Evolutionary conservation across 2,329 filamentous ascomycete genomes (phyloP), one percentile per base, ranked within the genome.

Genomic region (Scedosporium minutisporum): DNA sequence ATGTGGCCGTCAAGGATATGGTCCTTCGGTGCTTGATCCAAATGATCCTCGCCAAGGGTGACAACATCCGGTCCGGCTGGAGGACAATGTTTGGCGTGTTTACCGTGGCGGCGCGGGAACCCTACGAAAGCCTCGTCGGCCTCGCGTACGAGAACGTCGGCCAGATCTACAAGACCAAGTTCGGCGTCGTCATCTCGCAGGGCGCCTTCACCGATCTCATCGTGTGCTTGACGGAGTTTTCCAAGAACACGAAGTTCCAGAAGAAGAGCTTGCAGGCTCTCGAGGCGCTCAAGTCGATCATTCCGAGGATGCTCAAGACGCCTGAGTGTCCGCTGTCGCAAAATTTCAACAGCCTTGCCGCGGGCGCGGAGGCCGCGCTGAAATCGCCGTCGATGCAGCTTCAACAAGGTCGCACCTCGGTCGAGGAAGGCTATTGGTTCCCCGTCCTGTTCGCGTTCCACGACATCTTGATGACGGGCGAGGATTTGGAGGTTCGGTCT

Each of bases 21-120:
- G 91, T 96, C 57, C 79, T 99, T 25, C 87, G 93, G 53, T 99
- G 96, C 72, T 79, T 99, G 65, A 96, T 97, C 63, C 96, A 99
- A 75, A 99, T 99, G 96, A 96, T 99, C 58, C 95, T 99, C 76
- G 93, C 93, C 38, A 85, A 91, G 63, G 96, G 96, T 5, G 90
- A 97, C 74, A 97, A 97, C 68, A 99, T 99, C 70, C 88, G 93
- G 61, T 97, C 93, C 46, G 95, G 95, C 4, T 99, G 95, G 95
- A 89, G 95, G 72, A 97, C 96, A 21, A 99, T 99, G 93, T 97
- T 99, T 75, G 95, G 93, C 3, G 93, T 97, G 33, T 99, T 99
- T 71, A 97, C 93, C 1, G 92, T 97, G 44, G 95, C 96, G 29
- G 95, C 96, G 18, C 84, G 89, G 65, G 96, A 97, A 71, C 91